phyloP scores from a whole-genome alignment of 2,329 filamentous ascomycete genomes.

The Stachybotrys chlorohalonatus region DNA sequence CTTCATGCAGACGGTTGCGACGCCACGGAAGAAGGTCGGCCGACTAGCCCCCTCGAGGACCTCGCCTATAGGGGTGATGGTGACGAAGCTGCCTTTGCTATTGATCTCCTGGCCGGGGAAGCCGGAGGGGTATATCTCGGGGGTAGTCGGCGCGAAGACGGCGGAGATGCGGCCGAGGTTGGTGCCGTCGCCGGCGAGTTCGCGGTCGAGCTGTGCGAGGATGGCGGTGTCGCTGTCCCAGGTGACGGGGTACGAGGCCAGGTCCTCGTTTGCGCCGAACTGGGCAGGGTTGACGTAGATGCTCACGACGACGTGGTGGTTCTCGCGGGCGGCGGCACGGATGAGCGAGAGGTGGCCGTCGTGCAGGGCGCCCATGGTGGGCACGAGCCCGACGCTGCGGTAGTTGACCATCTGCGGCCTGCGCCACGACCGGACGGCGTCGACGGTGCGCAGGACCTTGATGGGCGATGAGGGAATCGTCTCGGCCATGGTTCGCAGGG shows the following conservation, averaged over 20 bases:
- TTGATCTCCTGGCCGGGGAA: conserved; percentile 63
- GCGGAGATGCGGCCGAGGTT: conserved; percentile 65
- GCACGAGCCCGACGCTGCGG: conserved; percentile 76
- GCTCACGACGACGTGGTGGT: conserved; percentile 79
- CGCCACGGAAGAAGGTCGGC: conserved; percentile 92
- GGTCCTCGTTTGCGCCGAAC: conserved; percentile 82
- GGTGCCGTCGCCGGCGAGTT: conserved; percentile 53
- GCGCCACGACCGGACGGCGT: conserved; percentile 61
- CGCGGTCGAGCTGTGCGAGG: conserved; percentile 58
- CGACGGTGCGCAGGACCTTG: conserved; percentile 67
- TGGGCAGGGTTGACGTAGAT: conserved; percentile 97
- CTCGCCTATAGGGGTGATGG: conserved; percentile 73
- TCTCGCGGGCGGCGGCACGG: conserved; percentile 72
- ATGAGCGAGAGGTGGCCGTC: conserved; percentile 81
- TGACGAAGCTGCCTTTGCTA: conserved; percentile 82
- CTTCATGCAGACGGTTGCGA: conserved; percentile 94
- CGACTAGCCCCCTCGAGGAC: conserved; percentile 77
- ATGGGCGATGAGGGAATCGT: conserved; percentile 50
- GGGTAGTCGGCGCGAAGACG: conserved; percentile 76
- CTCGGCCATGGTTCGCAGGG: conserved; percentile 20
- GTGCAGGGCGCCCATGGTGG: conserved; percentile 97
- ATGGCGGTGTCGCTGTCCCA: conserved; percentile 69
- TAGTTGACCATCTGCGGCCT: conserved; percentile 55
- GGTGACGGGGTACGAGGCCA: conserved; percentile 81
- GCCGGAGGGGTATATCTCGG: conserved; percentile 80